Evolutionary conservation across 441 rosid species (phyloP).

Genomic region (Flueggea neowawraea): DNA sequence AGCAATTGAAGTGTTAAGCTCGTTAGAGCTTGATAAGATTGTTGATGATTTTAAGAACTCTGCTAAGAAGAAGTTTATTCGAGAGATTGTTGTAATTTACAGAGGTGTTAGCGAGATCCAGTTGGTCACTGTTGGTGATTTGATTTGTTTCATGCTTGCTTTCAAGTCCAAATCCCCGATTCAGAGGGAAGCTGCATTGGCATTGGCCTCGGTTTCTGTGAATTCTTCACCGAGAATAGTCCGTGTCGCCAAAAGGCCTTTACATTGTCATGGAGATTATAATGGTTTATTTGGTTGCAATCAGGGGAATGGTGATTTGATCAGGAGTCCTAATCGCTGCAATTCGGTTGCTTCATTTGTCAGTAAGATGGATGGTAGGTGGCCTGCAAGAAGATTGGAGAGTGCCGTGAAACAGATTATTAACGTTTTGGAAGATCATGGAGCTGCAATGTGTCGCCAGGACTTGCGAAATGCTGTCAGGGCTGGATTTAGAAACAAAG

Average conservation of each 20-base stretch:
- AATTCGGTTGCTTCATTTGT: constrained; percentile 17
- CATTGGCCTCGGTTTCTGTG: constrained; percentile 25
- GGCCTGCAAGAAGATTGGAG: constrained; percentile 37
- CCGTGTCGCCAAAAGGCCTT: background rate
- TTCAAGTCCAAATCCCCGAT: constrained; percentile 33
- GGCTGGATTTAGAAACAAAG: constrained; percentile 28
- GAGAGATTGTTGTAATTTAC: constrained; percentile 27
- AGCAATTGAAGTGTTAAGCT: constrained; percentile 47
- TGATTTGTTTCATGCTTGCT: constrained; percentile 51
- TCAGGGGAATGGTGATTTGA: too few species aligned
- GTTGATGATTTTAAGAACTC: constrained; percentile 28
- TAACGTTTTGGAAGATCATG: constrained; percentile 26
- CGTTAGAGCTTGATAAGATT: constrained; percentile 39
- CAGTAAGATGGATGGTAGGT: constrained; percentile 30
- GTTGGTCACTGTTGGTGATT: constrained; percentile 47
- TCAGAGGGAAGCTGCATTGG: constrained; percentile 32
- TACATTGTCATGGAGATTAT: constrained; percentile 1
- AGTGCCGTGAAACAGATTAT: constrained; percentile 36
- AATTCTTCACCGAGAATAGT: constrained; percentile 11
- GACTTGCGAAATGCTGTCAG: constrained; percentile 48
- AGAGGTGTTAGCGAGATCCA: constrained; percentile 25
- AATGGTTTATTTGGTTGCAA: constrained; percentile 1
- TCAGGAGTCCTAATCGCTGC: too few species aligned
- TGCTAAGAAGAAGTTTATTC: constrained; percentile 26
- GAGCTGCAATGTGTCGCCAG: constrained; percentile 30